These are phyloP conservation scores for Salisapilia sapeloensis DNA, from an alignment of 352 stramenopile species.

Conservation along the genomic window DNA sequence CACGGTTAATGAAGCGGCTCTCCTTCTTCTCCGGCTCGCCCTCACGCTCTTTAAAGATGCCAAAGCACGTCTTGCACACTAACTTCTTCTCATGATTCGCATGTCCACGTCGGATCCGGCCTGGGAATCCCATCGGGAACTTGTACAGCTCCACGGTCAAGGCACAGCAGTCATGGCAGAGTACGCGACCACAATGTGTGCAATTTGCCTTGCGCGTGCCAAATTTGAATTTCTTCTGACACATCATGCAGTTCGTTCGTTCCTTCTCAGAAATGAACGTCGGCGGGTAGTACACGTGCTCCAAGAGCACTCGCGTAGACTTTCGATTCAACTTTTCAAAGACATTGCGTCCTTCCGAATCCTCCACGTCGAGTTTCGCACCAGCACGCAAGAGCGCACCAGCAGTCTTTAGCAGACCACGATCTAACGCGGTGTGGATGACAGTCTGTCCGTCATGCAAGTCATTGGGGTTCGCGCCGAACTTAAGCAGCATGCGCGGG, in stretches of 20 bases:
- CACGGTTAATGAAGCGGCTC: slow-evolving; percentile 50
- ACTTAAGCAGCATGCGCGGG: slow-evolving; percentile 78
- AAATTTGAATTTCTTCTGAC: slow-evolving; percentile 77
- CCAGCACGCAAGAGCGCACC: slow-evolving; percentile 62
- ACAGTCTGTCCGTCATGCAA: slow-evolving; percentile 80
- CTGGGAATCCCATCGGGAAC: slow-evolving; percentile 74
- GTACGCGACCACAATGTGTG: slow-evolving; percentile 67
- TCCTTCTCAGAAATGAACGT: slow-evolving; percentile 81
- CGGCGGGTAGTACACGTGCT: slow-evolving; percentile 76
- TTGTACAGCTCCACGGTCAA: slow-evolving; percentile 56
- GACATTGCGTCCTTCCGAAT: slow-evolving; percentile 65
- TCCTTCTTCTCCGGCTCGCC: slow-evolving; percentile 47
- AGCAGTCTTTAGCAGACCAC: slow-evolving; percentile 45
- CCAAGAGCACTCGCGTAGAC: slow-evolving; percentile 47
- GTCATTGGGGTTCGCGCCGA: slow-evolving; percentile 74
- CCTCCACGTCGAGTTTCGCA: slow-evolving; percentile 78
- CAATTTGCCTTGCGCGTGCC: slow-evolving; percentile 75
- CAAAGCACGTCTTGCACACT: slow-evolving; percentile 79
- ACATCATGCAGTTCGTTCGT: slow-evolving; percentile 68
- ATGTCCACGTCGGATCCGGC: slow-evolving; percentile 44
- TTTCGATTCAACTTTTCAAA: slow-evolving; percentile 73
- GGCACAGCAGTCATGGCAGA: slow-evolving; percentile 48
- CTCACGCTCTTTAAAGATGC: slow-evolving; percentile 68
- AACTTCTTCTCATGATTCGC: slow-evolving; percentile 46
- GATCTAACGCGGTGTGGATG: slow-evolving; percentile 69